phyloP scores from a whole-genome alignment of 108 stramenopile genomes.

The Cyclostephanos invisitatus region DNA sequence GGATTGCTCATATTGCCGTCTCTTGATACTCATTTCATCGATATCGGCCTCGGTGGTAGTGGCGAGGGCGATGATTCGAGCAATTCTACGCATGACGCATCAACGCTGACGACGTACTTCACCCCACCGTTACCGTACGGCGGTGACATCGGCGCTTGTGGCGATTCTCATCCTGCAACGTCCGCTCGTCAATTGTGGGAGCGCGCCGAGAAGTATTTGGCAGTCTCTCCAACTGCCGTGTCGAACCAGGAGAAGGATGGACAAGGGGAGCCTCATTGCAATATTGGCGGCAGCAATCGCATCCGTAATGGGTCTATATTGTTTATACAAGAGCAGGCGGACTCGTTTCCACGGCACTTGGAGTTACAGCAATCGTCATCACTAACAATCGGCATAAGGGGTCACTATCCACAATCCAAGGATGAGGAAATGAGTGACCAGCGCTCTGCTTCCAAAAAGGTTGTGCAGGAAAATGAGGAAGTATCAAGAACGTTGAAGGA shows the following conservation, averaged over 20 bases:
- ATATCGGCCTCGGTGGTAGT: not conserved
- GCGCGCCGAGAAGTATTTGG: conserved; percentile 6
- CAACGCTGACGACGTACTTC: conserved; percentile 13
- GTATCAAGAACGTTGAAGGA: not conserved
- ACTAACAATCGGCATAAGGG: not conserved
- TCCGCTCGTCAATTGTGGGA: not conserved
- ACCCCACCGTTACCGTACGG: not conserved
- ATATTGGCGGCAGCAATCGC: not conserved
- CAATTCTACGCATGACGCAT: conserved; percentile 7
- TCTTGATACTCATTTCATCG: not conserved
- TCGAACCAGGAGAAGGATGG: not conserved
- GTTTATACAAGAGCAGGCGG: not conserved
- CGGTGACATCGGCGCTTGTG: not conserved
- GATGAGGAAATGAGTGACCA: conserved; percentile 11
- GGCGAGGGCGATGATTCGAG: not conserved
- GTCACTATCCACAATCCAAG: conserved; percentile 2
- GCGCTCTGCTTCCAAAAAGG: conserved; percentile 4
- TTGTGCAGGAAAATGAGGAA: conserved; percentile 13
- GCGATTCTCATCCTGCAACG: not conserved
- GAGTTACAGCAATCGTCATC: not conserved
- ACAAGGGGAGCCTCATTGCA: not conserved
- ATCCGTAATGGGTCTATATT: not conserved
- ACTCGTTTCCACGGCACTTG: not conserved
- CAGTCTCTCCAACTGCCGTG: not conserved
- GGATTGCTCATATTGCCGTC: not conserved